phyloP scores from a whole-genome alignment of 2,329 filamentous ascomycete species.

The Stenocarpella maydis region DNA sequence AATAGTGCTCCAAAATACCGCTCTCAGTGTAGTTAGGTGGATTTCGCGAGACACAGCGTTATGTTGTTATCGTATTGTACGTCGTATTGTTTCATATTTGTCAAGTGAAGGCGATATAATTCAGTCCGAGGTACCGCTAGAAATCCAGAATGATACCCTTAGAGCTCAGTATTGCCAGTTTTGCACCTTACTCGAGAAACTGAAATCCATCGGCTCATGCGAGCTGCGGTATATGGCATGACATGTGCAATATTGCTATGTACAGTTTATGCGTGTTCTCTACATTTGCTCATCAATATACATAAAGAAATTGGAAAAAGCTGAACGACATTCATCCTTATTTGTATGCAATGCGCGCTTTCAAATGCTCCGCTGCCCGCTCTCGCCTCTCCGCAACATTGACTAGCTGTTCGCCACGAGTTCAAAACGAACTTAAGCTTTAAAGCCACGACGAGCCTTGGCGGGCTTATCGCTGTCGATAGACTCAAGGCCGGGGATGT shows the following conservation, averaged over 20 bases:
- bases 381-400: no score
- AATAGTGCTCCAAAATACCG: no score
- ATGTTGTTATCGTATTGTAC: no score
- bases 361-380: not conserved
- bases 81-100: no score
- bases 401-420: not conserved
- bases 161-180: no score
- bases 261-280: slow-evolving; percentile 8
- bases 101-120: no score
- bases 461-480: slow-evolving; percentile 13
- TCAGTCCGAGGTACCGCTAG: no score
- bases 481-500: slow-evolving; percentile 19
- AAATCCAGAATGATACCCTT: no score
- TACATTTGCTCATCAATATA: slow-evolving; percentile 17
- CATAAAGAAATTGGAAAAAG: slow-evolving; percentile 14
- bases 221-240: not conserved
- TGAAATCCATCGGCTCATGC: no score
- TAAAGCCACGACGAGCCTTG: slow-evolving; percentile 2
- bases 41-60: no score
- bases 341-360: not conserved
- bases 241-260: slow-evolving; percentile 3
- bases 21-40: no score
- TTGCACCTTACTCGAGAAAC: no score
- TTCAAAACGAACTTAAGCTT: not conserved
- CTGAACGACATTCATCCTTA: not conserved